These are phyloP conservation scores for Pulveroboletus frians DNA, from an alignment of 768 basidiomycete genomes.

Conservation along the genomic window DNA sequence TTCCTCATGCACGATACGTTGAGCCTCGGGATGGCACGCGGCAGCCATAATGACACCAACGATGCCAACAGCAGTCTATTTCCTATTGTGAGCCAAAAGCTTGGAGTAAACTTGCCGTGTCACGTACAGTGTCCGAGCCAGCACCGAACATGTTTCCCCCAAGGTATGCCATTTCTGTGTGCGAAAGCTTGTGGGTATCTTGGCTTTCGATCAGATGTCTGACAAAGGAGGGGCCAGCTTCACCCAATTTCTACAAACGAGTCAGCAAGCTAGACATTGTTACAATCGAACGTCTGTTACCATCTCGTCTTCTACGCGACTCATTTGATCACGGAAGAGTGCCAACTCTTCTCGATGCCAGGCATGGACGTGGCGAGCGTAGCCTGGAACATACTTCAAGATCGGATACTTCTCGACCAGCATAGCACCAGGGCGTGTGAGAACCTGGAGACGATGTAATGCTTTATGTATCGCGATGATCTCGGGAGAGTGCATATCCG, in stretches of 20 bases:
- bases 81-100: background rate
- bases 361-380: constrained; percentile 20
- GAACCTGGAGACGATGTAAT: constrained; percentile 31
- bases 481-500: too few relatives aligned
- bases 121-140: constrained; percentile 40
- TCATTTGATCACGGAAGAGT: constrained; percentile 50
- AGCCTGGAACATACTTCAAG: constrained; percentile 52
- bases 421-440: constrained; percentile 34
- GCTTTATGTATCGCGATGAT: constrained; percentile 32
- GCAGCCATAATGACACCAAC: constrained; percentile 12
- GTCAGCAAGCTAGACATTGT: background rate
- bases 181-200: constrained; percentile 46
- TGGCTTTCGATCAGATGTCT: constrained; percentile 56
- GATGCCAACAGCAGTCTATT: constrained; percentile 50
- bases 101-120: too few relatives aligned
- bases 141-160: constrained; percentile 63
- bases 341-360: constrained; percentile 53
- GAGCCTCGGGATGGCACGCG: too few relatives aligned
- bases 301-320: constrained; percentile 41
- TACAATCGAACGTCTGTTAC: constrained; percentile 22
- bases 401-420: constrained; percentile 36
- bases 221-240: too few relatives aligned
- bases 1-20: too few relatives aligned
- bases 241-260: too few relatives aligned
- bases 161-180: constrained; percentile 57